Base-by-base conservation (phyloP, 495 filamentous ascomycete genomes). In the Neurospora pannonica region DNA sequence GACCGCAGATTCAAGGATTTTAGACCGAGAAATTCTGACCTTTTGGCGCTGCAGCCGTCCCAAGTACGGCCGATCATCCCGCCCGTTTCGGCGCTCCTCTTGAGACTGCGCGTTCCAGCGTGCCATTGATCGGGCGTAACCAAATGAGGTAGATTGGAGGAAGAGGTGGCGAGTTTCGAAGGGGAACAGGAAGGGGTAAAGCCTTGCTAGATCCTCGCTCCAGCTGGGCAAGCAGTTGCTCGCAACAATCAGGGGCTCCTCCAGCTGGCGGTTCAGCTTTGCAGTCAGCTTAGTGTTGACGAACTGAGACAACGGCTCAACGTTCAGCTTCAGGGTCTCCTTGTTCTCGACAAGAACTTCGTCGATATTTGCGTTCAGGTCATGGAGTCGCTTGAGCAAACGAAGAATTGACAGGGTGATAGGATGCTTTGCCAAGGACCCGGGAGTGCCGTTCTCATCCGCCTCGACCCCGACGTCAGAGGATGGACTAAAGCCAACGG, bases 221-320 rank as follows among this genome's bases (percentile, higher is more conserved):
- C 96, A 99, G 80, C 88, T 93, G 9, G 96, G 96, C 71, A 99
- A 88, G 79, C 97, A 99, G 77, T 93, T 97, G 82, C 97, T 98
- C 3, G 97, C 97, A 28, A 99, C 96, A 75, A 99, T 97, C 54
- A 99, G 85, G n/a, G 96, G 96, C 83, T 99, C 96, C 81, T 99
- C 96, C 46, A 99, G 84, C 79, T 99, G 96, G 38, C 96, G 90
- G 78, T 99, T 99, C 54, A 99, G 87, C 83, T 99, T 99, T n/a
- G 96, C 96, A 2, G 96, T 99, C 70, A 99, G 88, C 83, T 99
- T 99, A 0, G 95, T 97, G 78, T 99, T 99, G 82, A 99, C 96
- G 78, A 99, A 98, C 77, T 98, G 97, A 13, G 95, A 91, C 48
- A 97, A 80, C 7, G 95, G 93, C 82, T 98, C 96, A 21, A 87